phyloP scores from a whole-genome alignment of 441 rosid species.

The Viola pubescens region DNA sequence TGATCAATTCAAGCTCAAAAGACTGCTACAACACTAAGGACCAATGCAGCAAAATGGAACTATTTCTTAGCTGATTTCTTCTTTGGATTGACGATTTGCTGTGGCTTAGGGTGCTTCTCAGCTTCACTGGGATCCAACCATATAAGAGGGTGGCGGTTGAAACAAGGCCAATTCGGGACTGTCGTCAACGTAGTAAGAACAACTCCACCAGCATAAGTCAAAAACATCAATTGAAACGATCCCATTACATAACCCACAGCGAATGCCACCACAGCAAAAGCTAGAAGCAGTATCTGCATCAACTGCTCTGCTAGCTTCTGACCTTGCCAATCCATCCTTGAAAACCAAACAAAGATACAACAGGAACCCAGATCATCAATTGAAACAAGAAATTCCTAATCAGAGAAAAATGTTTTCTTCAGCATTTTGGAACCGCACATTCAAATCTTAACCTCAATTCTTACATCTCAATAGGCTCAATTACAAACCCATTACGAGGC shows the following conservation, averaged over 20 bases:
- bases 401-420: too few species aligned
- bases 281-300: conserved; percentile 76
- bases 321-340: conserved; percentile 96
- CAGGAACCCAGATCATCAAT: too few species aligned
- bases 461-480: too few species aligned
- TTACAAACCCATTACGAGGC: too few species aligned
- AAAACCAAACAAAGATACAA: neutral
- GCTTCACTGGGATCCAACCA: conserved; percentile 81
- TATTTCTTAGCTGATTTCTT: conserved; percentile 67
- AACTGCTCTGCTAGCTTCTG: conserved; percentile 85
- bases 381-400: too few species aligned
- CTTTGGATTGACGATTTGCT: conserved; percentile 34
- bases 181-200: conserved; percentile 57
- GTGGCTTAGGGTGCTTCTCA: conserved; percentile 79
- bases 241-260: conserved; percentile 40
- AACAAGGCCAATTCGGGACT: conserved; percentile 87
- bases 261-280: conserved; percentile 48
- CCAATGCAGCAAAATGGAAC: neutral
- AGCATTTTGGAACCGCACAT: too few species aligned
- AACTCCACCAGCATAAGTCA: conserved; percentile 69
- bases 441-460: too few species aligned
- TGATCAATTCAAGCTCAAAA: too few species aligned
- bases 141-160: conserved; percentile 62
- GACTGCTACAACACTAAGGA: too few species aligned
- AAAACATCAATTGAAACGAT: conserved; percentile 69